A percentile compares a stretch with the other conserved stretches of the same genome.
These are phyloP conservation scores for Ascomycota sp. DNA, from an alignment of 2,329 filamentous ascomycete genomes.

Conservation along the genomic window DNA sequence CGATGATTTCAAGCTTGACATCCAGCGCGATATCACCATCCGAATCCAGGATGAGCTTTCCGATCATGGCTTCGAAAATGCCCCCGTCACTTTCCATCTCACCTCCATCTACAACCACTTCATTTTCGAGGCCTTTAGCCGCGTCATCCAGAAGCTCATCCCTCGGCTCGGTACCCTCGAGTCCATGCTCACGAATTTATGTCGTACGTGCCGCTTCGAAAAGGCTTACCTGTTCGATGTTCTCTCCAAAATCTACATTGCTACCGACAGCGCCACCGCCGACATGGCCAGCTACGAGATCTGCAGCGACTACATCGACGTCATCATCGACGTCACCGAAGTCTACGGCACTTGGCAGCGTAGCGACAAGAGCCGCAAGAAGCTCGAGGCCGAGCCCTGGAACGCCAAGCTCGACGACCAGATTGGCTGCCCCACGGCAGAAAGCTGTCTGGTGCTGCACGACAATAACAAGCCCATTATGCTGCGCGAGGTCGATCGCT, in stretches of 20 bases:
- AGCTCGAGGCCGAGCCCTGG: conserved; percentile 39
- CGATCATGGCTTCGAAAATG: conserved; percentile 82
- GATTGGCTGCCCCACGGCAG: conserved; percentile 42
- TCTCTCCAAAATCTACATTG: conserved; percentile 95
- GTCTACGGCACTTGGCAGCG: conserved; percentile 66
- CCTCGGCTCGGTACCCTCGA: conserved; percentile 85
- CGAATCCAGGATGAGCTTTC: conserved; percentile 90
- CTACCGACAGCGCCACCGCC: conserved; percentile 79
- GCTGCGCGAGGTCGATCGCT: conserved; percentile 49
- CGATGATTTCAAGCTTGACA: conserved; percentile 90
- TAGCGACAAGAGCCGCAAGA: conserved; percentile 30
- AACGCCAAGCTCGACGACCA: conserved; percentile 43
- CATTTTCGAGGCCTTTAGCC: conserved; percentile 95
- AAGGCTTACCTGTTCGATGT: conserved; percentile 98
- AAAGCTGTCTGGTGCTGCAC: conserved; percentile 47
- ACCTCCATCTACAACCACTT: conserved; percentile 98
- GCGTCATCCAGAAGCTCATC: conserved; percentile 94
- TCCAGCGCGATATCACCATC: conserved; percentile 90
- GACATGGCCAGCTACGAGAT: conserved; percentile 96
- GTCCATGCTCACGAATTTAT: conserved; percentile 81
- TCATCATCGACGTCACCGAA: conserved; percentile 91
- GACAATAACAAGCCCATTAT: conserved; percentile 44
- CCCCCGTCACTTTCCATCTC: conserved; percentile 82
- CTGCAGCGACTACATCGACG: conserved; percentile 95
- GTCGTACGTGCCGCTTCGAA: conserved; percentile 83